These are phyloP conservation scores for Aspergillus ustus DNA, from an alignment of 2,329 filamentous ascomycete species.

Conservation along the genomic window DNA sequence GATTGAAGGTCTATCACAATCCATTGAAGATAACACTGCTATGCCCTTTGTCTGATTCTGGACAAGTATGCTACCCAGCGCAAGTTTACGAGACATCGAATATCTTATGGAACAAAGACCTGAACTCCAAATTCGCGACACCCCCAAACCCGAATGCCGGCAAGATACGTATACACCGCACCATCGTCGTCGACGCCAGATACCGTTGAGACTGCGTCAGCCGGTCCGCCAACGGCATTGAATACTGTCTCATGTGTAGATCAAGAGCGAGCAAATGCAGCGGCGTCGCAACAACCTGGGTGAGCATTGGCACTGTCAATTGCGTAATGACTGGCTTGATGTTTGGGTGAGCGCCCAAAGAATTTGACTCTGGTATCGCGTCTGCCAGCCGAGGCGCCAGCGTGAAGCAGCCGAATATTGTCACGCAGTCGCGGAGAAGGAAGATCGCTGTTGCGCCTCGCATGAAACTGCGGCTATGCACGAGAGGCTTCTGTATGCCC, in stretches of 20 bases:
- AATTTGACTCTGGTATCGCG: constrained; percentile 26
- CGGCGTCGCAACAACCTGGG: constrained; percentile 79
- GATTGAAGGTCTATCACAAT: background rate
- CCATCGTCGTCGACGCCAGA: constrained; percentile 73
- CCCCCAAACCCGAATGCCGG: constrained; percentile 88
- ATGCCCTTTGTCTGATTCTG: background rate
- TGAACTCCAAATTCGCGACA: constrained; percentile 67
- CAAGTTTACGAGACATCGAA: background rate
- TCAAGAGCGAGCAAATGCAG: constrained; percentile 84
- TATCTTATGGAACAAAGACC: background rate
- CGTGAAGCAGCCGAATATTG: constrained; percentile 66
- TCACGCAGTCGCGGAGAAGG: constrained; percentile 77
- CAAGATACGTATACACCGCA: constrained; percentile 80
- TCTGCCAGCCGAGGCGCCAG: constrained; percentile 29
- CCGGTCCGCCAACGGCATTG: constrained; percentile 59
- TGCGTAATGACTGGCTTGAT: constrained; percentile 56
- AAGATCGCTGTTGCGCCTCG: constrained; percentile 60
- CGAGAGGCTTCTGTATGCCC: background rate
- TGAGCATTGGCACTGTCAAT: constrained; percentile 74
- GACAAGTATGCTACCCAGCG: background rate
- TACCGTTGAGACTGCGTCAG: constrained; percentile 68
- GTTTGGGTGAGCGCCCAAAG: constrained; percentile 25
- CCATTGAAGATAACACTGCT: background rate
- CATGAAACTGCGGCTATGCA: background rate
- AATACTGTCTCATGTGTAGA: constrained; percentile 71